Conservation (phyloP, 192 early-diverging fungal genomes). For the Umbelopsis sp. region DNA sequence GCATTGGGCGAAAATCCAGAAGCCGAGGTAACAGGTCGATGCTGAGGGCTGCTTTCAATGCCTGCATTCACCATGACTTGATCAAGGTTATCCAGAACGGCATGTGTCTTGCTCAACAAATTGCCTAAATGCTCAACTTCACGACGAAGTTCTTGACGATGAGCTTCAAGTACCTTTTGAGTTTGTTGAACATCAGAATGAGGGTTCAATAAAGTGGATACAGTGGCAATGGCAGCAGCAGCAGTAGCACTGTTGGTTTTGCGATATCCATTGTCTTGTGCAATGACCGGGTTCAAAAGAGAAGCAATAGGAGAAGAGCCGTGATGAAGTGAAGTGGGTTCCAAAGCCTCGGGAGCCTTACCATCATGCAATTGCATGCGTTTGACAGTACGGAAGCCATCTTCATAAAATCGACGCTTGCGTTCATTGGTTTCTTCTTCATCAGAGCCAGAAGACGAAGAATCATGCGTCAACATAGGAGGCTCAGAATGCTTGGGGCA, state of each 20-base stretch:
- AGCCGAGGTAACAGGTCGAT: background rate
- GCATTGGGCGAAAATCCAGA: background rate
- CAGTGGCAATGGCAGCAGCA: conserved; percentile 32
- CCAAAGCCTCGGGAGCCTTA: background rate
- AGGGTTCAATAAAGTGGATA: conserved; percentile 39
- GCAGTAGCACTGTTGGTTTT: conserved; percentile 5
- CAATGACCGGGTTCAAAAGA: conserved; percentile 35
- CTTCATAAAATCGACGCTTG: conserved; percentile 22
- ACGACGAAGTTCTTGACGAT: conserved; percentile 56
- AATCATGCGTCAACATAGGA: conserved; percentile 21
- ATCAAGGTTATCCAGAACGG: conserved; percentile 56
- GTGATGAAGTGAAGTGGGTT: conserved; percentile 7
- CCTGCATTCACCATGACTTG: conserved; percentile 43
- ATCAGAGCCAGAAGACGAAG: conserved; percentile 23
- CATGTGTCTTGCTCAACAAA: conserved; percentile 54
- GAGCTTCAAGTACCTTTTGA: conserved; percentile 53
- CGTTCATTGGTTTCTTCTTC: conserved; percentile 1
- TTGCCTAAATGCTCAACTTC: conserved; percentile 56
- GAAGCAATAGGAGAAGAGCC: conserved; percentile 16
- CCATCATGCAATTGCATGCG: background rate
- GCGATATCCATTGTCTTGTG: background rate
- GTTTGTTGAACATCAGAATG: conserved; percentile 30
- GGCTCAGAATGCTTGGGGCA: conserved; percentile 22
- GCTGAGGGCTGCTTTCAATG: background rate
- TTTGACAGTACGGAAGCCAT: conserved; percentile 10